A percentile compares a stretch with the other conserved stretches of the same genome.
Evolutionary conservation across 176 grass and related monocot species (phyloP).

Genomic region (Oryza meyeriana): DNA sequence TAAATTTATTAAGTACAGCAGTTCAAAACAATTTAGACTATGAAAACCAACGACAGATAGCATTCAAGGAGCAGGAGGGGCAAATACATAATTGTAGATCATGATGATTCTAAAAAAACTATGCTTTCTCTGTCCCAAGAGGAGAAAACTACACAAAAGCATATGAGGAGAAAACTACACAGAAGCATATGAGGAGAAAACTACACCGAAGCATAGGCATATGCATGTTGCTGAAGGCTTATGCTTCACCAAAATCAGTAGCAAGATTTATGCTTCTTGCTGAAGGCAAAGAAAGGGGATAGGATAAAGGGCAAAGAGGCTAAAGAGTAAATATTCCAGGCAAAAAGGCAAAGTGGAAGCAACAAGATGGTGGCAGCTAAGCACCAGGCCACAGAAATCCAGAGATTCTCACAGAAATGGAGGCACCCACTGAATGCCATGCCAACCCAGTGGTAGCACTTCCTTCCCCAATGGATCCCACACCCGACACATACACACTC

Average conservation of each 20-base stretch:
- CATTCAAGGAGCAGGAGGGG: not conserved
- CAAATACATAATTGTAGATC: not conserved
- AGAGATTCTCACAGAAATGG: constrained; percentile 8
- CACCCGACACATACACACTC: not conserved
- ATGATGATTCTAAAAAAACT: not conserved
- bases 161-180: not conserved
- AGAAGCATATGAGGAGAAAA: not conserved
- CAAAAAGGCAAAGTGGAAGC: constrained; percentile 35
- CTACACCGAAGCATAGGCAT: not conserved
- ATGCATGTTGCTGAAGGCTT: not conserved
- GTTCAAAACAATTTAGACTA: not conserved
- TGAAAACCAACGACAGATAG: not conserved
- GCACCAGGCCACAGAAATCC: constrained; percentile 21
- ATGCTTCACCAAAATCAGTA: constrained; percentile 21
- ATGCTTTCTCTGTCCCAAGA: not conserved
- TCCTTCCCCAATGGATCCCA: constrained; percentile 34
- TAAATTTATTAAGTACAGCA: constrained; percentile 7
- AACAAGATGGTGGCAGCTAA: not conserved
- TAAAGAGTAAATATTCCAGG: constrained; percentile 29
- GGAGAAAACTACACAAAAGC: not conserved
- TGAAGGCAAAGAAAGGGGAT: constrained; percentile 10
- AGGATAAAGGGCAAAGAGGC: constrained; percentile 17
- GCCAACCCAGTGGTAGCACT: not conserved
- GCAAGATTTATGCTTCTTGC: constrained; percentile 11
- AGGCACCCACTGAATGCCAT: constrained; percentile 17